Evolutionary conservation across 176 grass and related monocot genomes (phyloP), one percentile per base, ranked within the genome.

Genomic region (Aechmea fasciata): DNA sequence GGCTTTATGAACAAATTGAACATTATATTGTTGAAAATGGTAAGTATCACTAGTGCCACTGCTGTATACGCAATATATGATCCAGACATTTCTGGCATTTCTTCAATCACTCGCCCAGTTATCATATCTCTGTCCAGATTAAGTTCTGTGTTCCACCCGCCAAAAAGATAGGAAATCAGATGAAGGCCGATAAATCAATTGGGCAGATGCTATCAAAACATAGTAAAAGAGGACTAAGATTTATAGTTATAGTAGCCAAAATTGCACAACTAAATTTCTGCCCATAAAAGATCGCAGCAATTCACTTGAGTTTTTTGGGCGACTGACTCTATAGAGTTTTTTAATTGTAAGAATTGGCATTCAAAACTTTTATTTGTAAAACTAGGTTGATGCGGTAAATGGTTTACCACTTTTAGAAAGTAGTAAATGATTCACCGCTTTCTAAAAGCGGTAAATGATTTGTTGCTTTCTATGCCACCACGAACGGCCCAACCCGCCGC

Each of bases 1-100:
- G 94, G 89, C 47, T 90, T 97, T 63, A 92, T 69, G 71, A 82
- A 81, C 50, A 85, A 11, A 63, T 85, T 82, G 69, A 93, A 97
- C 61, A 97, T 74, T 24, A 97, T 72, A 75, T 90, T 97, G 80
- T 83, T 85, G 67, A 97, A 85, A 53, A 97, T 79, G 3, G 94
- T 97, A 72, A 93, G 66, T 33, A 96, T 71, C 0, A 96, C 63
- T 17, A 96, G 74, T 15, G 79, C 89, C 1, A 79, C 65, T 1
- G 79, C 85, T 10, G 86, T 81, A 73, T 87, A 97, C 11, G 81
- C 69, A 13, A 87, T n/a, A 17, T 76, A 97, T 11, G 82, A 72
- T 47, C 78, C 82, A 59, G 86, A 87, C 9, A 97, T 64, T 71
- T 93, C 84, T 2, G 94, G 89, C 69, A 90, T 69, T 24, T 97